phyloP scores from a whole-genome alignment of 2,329 filamentous ascomycete genomes.

The Microsporum canis region DNA sequence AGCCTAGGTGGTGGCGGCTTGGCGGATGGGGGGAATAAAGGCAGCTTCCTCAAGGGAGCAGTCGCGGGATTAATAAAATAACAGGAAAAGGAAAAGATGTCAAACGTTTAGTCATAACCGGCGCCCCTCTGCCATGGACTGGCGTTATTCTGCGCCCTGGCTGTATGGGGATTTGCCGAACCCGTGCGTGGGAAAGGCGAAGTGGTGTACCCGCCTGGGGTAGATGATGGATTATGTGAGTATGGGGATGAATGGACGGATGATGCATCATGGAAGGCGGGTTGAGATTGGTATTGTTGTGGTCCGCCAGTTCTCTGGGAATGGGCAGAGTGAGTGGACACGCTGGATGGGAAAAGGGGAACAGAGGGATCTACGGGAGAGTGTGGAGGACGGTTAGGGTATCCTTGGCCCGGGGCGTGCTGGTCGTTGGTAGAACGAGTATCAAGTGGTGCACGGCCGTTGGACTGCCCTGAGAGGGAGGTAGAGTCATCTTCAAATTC shows the following conservation, averaged over 20 bases:
- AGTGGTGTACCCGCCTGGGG: constrained; percentile 23
- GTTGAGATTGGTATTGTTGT: constrained; percentile 26
- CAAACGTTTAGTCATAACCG: constrained; percentile 42
- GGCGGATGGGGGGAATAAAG: constrained; percentile 10
- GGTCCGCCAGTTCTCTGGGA: constrained; percentile 18
- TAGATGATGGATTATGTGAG: constrained; percentile 23
- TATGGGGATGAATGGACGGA: constrained; percentile 13
- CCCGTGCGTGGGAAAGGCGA: constrained; percentile 24
- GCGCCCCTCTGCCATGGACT: constrained; percentile 57
- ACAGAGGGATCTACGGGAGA: constrained; percentile 40
- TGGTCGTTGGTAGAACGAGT: constrained; percentile 15
- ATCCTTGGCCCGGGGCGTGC: constrained; percentile 15
- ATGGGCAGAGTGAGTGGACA: constrained; percentile 26
- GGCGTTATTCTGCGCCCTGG: constrained; percentile 41
- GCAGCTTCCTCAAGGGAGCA: constrained; percentile 2
- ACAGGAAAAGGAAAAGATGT: neutral
- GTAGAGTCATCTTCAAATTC: constrained; percentile 59
- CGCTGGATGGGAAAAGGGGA: constrained; percentile 37
- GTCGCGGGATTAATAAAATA: constrained; percentile 4
- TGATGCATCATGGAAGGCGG: constrained; percentile 12
- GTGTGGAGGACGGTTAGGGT: constrained; percentile 30
- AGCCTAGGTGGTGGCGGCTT: neutral
- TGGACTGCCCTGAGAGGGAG: constrained; percentile 51
- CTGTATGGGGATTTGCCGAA: constrained; percentile 23
- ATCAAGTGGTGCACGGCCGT: constrained; percentile 33